phyloP scores from a whole-genome alignment of 495 filamentous ascomycete genomes.

The Trichoderma parareesei region DNA sequence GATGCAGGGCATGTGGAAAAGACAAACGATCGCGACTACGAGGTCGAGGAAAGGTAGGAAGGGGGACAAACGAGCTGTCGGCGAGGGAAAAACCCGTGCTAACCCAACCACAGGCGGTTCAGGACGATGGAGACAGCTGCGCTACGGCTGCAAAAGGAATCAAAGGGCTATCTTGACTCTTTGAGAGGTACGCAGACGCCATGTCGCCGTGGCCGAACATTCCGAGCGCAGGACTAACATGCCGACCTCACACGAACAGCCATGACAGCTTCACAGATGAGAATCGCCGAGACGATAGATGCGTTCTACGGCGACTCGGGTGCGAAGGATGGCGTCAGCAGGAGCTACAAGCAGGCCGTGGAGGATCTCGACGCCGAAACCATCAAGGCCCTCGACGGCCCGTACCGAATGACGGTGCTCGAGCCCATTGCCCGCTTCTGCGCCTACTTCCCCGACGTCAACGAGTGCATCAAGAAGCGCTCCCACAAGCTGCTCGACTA shows the following conservation, averaged over 20 bases:
- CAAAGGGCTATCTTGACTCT: slow-evolving; percentile 93
- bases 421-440: slow-evolving; percentile 94
- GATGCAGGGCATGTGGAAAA: slow-evolving; percentile 83
- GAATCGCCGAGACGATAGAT: slow-evolving; percentile 98
- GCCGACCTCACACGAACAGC: slow-evolving; percentile 40
- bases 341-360: slow-evolving; percentile 96
- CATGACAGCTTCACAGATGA: slow-evolving; percentile 99
- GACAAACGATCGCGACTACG: slow-evolving; percentile 96
- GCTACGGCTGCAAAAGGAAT: slow-evolving; percentile 87
- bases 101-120: slow-evolving; percentile 56
- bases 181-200: slow-evolving; percentile 57
- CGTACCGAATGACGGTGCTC: slow-evolving; percentile 87
- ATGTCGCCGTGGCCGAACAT: slow-evolving; percentile 10
- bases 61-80: neutral
- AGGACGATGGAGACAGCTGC: slow-evolving; percentile 94
- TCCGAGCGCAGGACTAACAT: neutral
- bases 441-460: slow-evolving; percentile 97
- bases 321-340: slow-evolving; percentile 84
- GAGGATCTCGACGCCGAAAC: slow-evolving; percentile 96
- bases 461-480: slow-evolving; percentile 98
- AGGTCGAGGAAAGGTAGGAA: slow-evolving; percentile 84
- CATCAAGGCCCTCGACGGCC: slow-evolving; percentile 96
- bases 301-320: slow-evolving; percentile 98
- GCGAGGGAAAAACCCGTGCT: neutral
- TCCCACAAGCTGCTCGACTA: slow-evolving; percentile 97